phyloP scores from a whole-genome alignment of 495 filamentous ascomycete genomes.

The Aspergillus heteromorphus region DNA sequence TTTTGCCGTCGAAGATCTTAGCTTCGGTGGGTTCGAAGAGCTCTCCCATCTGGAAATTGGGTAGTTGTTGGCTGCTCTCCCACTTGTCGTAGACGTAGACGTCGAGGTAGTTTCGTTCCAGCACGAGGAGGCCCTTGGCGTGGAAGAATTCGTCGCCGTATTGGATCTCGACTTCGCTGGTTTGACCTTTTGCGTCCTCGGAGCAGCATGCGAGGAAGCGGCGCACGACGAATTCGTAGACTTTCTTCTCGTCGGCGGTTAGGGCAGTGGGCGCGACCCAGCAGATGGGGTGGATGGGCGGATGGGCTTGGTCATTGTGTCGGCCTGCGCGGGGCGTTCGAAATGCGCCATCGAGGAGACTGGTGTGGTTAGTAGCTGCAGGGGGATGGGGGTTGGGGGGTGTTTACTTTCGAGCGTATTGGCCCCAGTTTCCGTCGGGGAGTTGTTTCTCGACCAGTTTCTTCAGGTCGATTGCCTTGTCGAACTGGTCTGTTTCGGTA shows the following conservation, averaged over 20 bases:
- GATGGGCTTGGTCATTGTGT: conserved; percentile 94
- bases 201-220: conserved; percentile 96
- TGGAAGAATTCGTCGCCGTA: conserved; percentile 82
- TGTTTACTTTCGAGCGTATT: conserved; percentile 63
- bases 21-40: conserved; percentile 85
- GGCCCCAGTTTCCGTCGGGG: conserved; percentile 69
- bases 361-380: conserved; percentile 20
- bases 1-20: conserved; percentile 82
- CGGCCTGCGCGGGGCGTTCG: conserved; percentile 73
- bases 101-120: conserved; percentile 87
- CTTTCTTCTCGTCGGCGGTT: conserved; percentile 58
- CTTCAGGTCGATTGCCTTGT: conserved; percentile 79
- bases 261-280: conserved; percentile 63
- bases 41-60: conserved; percentile 71
- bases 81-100: conserved; percentile 96
- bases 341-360: conserved; percentile 73
- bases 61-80: conserved; percentile 80
- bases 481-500: conserved; percentile 96
- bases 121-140: conserved; percentile 76
- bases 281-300: conserved; percentile 90
- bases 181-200: conserved; percentile 80
- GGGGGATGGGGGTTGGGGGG: not conserved
- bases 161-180: conserved; percentile 74
- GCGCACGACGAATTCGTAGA: conserved; percentile 93
- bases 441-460: conserved; percentile 80